phyloP scores from a whole-genome alignment of 1,139 yeast species.

The Taphrina confusa region DNA sequence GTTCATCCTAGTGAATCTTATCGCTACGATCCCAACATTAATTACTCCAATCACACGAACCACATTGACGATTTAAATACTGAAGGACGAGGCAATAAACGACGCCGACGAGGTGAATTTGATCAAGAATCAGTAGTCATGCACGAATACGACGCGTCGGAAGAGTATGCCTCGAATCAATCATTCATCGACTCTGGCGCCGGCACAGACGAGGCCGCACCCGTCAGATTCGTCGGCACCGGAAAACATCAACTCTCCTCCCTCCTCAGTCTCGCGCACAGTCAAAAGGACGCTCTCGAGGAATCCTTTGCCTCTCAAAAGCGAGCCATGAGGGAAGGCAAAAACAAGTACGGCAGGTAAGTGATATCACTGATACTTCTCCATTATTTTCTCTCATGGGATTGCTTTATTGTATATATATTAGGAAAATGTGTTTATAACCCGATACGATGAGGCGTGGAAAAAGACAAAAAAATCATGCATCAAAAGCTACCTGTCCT shows the following conservation, averaged over 20 bases:
- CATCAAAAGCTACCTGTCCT: conserved; percentile 31
- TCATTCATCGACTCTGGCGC: conserved; percentile 13
- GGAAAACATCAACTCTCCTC: conserved; percentile 36
- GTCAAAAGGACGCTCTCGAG: conserved; percentile 36
- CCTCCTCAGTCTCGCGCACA: conserved; percentile 32
- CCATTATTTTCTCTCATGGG: not conserved
- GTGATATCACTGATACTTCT: too few species aligned
- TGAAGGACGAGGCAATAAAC: not conserved
- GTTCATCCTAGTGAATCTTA: conserved; percentile 2
- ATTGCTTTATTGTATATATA: too few species aligned
- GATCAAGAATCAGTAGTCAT: not conserved
- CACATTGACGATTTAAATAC: not conserved
- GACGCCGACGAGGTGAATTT: not conserved
- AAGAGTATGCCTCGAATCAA: conserved; percentile 13
- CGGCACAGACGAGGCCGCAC: conserved; percentile 3
- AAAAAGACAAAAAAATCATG: conserved; percentile 4
- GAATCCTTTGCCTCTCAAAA: conserved; percentile 33
- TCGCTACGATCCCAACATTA: conserved; percentile 3
- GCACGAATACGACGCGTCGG: conserved; percentile 14
- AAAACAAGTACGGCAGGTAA: conserved; percentile 30
- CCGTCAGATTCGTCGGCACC: conserved; percentile 32
- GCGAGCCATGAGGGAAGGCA: conserved; percentile 25
- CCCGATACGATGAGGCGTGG: not conserved
- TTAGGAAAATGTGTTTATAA: too few species aligned
- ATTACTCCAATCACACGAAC: not conserved